phyloP scores from a whole-genome alignment of 768 basidiomycete genomes.

The Polyporus arcularius region DNA sequence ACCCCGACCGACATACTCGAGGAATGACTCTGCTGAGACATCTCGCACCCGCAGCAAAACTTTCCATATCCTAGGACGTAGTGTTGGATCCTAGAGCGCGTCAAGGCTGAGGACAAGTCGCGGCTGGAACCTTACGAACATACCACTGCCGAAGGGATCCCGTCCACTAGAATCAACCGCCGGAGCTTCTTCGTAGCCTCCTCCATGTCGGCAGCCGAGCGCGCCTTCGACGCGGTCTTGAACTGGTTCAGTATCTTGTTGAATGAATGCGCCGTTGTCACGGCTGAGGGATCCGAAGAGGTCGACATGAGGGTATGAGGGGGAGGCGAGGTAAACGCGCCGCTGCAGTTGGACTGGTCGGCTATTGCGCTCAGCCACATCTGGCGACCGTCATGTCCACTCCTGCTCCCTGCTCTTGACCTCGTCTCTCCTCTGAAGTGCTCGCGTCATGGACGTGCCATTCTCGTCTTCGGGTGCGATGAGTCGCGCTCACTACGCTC shows the following conservation, averaged over 20 bases:
- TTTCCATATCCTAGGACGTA: constrained; percentile 94
- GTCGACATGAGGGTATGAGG: constrained; percentile 13
- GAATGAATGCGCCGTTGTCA: constrained; percentile 67
- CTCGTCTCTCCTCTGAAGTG: background rate
- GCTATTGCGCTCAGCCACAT: constrained; percentile 10
- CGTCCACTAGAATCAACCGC: constrained; percentile 86
- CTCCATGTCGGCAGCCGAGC: constrained; percentile 65
- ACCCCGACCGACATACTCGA: constrained; percentile 78
- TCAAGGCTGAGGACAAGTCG: background rate
- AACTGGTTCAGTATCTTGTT: constrained; percentile 78
- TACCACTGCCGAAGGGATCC: constrained; percentile 79
- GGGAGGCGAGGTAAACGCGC: background rate
- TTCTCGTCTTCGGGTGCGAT: constrained; percentile 79
- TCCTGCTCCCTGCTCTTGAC: background rate
- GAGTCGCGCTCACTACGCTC: constrained; percentile 70
- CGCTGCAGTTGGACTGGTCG: constrained; percentile 6
- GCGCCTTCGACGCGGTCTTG: constrained; percentile 63
- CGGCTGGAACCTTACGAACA: constrained; percentile 30
- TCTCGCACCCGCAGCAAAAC: constrained; percentile 83
- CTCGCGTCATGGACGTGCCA: constrained; percentile 66
- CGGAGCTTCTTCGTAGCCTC: constrained; percentile 86
- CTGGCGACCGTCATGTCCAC: background rate
- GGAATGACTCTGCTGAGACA: constrained; percentile 72
- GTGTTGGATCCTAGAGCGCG: constrained; percentile 63
- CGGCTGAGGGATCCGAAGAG: constrained; percentile 27